Percentiles rank a stretch among this genome's conserved stretches.
These are phyloP conservation scores for Cystodermella granulosa DNA, from an alignment of 1,284 basidiomycete genomes.

Conservation along the genomic window DNA sequence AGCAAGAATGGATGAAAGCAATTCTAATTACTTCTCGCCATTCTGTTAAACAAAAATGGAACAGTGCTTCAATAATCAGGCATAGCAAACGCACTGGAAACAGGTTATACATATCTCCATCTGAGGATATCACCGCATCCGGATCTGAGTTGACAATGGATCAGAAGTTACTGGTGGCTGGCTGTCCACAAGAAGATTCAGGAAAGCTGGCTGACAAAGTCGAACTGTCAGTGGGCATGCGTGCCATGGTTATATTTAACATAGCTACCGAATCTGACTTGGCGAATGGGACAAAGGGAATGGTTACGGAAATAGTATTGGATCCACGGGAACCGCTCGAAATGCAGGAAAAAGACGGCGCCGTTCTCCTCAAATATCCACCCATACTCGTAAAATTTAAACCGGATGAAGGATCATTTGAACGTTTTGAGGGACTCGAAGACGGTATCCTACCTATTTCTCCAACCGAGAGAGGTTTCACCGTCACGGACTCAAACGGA, in stretches of 20 bases:
- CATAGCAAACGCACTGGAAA: slow-evolving; percentile 11
- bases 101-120: slow-evolving; percentile 14
- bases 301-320: slow-evolving; percentile 18
- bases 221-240: slow-evolving; percentile 21
- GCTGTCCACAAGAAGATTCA: slow-evolving; percentile 13
- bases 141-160: slow-evolving; percentile 1
- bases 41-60: slow-evolving; percentile 27
- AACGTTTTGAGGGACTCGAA: neutral
- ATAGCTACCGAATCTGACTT: slow-evolving; percentile 23
- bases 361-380: slow-evolving; percentile 10
- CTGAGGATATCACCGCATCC: slow-evolving; percentile 19
- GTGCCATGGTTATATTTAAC: slow-evolving; percentile 22
- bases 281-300: slow-evolving; percentile 24
- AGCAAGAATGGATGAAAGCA: slow-evolving; percentile 23
- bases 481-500: neutral
- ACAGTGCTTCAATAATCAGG: slow-evolving; percentile 17
- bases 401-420: slow-evolving; percentile 3
- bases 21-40: slow-evolving; percentile 28
- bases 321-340: slow-evolving; percentile 15
- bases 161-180: slow-evolving; percentile 4
- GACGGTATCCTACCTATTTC: neutral
- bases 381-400: slow-evolving; percentile 15
- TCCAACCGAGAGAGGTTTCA: neutral
- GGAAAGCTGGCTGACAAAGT: slow-evolving; percentile 7
- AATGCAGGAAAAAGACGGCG: neutral